Evolutionary conservation across 805 yeast genomes (phyloP).

Genomic region (Ogataea salicorniae): DNA sequence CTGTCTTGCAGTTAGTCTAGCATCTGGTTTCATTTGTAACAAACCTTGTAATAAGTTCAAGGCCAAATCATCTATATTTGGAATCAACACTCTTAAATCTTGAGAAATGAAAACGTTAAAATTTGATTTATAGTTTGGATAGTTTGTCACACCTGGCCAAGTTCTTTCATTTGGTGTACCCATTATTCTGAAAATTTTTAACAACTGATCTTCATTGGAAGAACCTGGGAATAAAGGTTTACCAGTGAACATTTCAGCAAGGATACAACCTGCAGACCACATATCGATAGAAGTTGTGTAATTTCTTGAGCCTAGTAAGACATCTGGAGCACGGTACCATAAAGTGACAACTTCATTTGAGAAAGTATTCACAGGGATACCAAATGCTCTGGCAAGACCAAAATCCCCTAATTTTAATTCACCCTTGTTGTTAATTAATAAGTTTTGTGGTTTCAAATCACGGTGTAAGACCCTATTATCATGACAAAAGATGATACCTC

Average conservation of each 20-base stretch:
- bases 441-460: constrained; percentile 91
- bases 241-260: constrained; percentile 98
- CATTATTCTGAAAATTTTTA: constrained; percentile 85
- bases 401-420: constrained; percentile 93
- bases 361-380: constrained; percentile 95
- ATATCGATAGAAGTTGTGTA: constrained; percentile 96
- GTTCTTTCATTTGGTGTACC: constrained; percentile 95
- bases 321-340: constrained; percentile 99
- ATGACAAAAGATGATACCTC: constrained; percentile 85
- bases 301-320: constrained; percentile 87
- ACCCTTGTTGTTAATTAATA: constrained; percentile 84
- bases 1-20: constrained; percentile 55
- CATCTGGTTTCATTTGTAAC: constrained; percentile 58
- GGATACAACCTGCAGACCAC: constrained; percentile 98
- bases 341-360: constrained; percentile 96
- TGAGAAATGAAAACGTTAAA: constrained; percentile 87
- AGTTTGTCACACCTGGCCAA: constrained; percentile 94
- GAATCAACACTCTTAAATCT: constrained; percentile 66
- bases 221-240: constrained; percentile 95
- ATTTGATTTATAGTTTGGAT: constrained; percentile 81
- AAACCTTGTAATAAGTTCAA: constrained; percentile 57
- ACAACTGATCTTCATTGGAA: constrained; percentile 91
- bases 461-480: constrained; percentile 80
- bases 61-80: constrained; percentile 66
- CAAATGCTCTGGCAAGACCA: constrained; percentile 96